These are phyloP conservation scores for Starmerella floricola DNA, from an alignment of 805 yeast genomes.

Conservation along the genomic window DNA sequence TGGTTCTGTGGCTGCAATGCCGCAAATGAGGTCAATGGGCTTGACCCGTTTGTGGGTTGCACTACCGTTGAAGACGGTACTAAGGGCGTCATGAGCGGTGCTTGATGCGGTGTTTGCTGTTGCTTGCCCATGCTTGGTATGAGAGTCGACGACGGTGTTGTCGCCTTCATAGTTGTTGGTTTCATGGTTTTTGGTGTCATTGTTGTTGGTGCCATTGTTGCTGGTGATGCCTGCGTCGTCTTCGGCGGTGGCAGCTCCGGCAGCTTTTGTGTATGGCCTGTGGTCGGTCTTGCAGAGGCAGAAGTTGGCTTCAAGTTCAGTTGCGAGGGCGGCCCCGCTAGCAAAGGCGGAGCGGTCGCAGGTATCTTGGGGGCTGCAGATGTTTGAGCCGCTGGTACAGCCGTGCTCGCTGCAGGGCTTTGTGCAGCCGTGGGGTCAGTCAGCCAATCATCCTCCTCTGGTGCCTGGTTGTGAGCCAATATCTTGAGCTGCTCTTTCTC, in stretches of 20 bases:
- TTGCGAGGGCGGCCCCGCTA: too few relatives aligned
- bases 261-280: background rate
- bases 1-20: constrained; percentile 10
- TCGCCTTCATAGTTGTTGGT: too few relatives aligned
- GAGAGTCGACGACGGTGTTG: too few relatives aligned
- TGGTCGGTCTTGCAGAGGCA: too few relatives aligned
- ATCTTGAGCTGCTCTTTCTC: constrained; percentile 32
- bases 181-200: too few relatives aligned
- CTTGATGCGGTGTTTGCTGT: background rate
- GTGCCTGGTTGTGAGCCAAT: constrained; percentile 13
- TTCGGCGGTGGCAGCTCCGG: constrained; percentile 1
- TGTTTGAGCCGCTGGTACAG: background rate
- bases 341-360: background rate
- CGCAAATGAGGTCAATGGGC: background rate
- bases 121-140: too few relatives aligned
- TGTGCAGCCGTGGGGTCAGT: background rate
- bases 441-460: constrained; percentile 16
- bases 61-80: background rate
- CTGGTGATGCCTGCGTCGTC: too few relatives aligned
- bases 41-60: background rate
- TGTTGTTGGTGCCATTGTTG: too few relatives aligned
- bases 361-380: background rate
- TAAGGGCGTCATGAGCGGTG: constrained; percentile 2
- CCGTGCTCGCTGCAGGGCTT: background rate
- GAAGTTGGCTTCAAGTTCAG: too few relatives aligned